These are phyloP conservation scores for Aleurites moluccanus DNA, from an alignment of 441 rosid genomes.

Conservation along the genomic window DNA sequence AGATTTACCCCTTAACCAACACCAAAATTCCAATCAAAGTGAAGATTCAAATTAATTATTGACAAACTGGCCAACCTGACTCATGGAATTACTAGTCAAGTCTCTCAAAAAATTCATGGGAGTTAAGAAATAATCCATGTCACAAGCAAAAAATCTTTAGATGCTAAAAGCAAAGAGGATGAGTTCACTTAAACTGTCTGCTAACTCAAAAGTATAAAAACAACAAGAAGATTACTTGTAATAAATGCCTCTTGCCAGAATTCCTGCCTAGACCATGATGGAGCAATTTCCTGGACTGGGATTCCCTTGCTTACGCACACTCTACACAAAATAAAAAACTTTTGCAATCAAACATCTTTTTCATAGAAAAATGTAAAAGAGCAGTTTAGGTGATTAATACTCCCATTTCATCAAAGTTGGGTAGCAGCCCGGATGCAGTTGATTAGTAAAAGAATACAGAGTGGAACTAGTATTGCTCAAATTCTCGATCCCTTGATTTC, in stretches of 20 bases:
- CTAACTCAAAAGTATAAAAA: not conserved
- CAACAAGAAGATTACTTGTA: slow-evolving; percentile 51
- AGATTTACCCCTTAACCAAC: not conserved
- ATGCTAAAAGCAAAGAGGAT: not conserved
- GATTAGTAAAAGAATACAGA: not conserved
- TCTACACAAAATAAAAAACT: slow-evolving; percentile 34
- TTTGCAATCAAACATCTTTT: not conserved
- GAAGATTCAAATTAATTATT: not conserved
- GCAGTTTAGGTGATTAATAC: not conserved
- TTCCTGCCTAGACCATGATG: slow-evolving; percentile 68
- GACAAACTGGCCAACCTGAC: not conserved
- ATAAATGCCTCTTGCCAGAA: slow-evolving; percentile 87
- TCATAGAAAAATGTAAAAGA: not conserved
- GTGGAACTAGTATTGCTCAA: not conserved
- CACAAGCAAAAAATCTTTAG: not conserved
- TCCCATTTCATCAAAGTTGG: not conserved
- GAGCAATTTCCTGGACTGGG: slow-evolving; percentile 65
- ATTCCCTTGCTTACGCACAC: slow-evolving; percentile 69
- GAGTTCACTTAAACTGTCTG: not conserved
- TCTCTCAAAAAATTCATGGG: not conserved
- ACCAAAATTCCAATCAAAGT: not conserved
- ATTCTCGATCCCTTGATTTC: not conserved
- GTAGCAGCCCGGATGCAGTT: not conserved
- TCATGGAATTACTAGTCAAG: not conserved
- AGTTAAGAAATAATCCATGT: not conserved